These are phyloP conservation scores for Papiliotrema flavescens DNA, from an alignment of 1,284 basidiomycete species.

Conservation along the genomic window DNA sequence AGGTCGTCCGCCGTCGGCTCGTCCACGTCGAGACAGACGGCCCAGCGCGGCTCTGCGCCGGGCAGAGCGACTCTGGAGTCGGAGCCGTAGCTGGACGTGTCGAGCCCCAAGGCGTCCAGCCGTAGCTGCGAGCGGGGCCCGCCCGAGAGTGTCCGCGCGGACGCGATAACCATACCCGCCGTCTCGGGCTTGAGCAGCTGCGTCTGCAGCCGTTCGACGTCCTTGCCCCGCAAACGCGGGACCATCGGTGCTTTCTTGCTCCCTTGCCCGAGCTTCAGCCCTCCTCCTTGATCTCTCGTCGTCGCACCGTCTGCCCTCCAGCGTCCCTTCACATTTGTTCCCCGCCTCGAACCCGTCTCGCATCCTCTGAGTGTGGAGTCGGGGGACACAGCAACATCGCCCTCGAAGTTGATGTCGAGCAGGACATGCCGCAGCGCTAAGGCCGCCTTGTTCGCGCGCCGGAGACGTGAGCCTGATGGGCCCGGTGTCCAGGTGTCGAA, in stretches of 20 bases:
- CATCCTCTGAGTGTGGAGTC: too few species aligned
- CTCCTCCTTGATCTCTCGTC: too few species aligned
- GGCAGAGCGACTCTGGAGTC: too few species aligned
- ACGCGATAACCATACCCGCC: slow-evolving; percentile 13
- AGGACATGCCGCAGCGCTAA: slow-evolving; percentile 13
- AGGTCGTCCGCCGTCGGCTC: slow-evolving; percentile 11
- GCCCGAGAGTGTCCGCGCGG: slow-evolving; percentile 6
- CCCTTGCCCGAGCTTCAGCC: neutral
- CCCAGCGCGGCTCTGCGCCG: slow-evolving; percentile 9
- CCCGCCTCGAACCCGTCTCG: too few species aligned
- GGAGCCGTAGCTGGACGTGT: too few species aligned
- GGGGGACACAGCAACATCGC: too few species aligned
- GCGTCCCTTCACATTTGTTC: too few species aligned
- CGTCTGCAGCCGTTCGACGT: slow-evolving; percentile 13
- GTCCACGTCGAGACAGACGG: slow-evolving; percentile 17
- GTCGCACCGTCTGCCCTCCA: too few species aligned
- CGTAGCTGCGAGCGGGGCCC: neutral
- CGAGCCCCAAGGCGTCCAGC: neutral
- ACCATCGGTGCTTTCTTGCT: slow-evolving; percentile 1
- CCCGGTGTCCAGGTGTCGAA: neutral
- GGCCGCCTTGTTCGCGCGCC: slow-evolving; percentile 15
- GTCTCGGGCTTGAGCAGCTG: slow-evolving; percentile 16
- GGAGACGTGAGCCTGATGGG: neutral
- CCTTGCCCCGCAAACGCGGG: slow-evolving; percentile 13
- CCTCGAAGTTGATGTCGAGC: slow-evolving; percentile 2